These are phyloP conservation scores for Chrysanthemum makinoi DNA, from an alignment of 129 eudicot species.

Conservation along the genomic window DNA sequence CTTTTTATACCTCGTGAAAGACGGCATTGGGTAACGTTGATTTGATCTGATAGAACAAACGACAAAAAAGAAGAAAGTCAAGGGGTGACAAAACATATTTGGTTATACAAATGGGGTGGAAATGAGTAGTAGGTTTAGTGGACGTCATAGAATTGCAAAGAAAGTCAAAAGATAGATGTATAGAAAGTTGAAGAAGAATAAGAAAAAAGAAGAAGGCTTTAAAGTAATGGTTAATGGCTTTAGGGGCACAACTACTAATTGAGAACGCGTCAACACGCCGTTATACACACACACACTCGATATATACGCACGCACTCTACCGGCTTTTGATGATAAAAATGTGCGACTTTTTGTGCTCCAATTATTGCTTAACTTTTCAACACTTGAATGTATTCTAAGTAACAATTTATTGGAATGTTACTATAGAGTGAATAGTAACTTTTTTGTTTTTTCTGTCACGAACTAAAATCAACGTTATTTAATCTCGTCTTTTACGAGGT, in stretches of 20 bases:
- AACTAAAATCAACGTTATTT: too few species aligned
- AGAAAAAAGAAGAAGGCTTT: not conserved
- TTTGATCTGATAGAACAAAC: not conserved
- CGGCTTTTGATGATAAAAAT: constrained; percentile 15
- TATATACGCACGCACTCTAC: constrained; percentile 34
- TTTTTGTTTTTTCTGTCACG: too few species aligned
- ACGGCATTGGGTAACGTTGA: too few species aligned
- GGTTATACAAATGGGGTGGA: not conserved
- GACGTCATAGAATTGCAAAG: constrained; percentile 24
- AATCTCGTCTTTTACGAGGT: too few species aligned
- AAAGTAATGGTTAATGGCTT: constrained; percentile 28
- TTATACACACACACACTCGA: constrained; percentile 19
- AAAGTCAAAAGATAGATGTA: constrained; percentile 22
- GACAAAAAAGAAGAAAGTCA: not conserved
- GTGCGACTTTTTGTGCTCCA: constrained; percentile 14
- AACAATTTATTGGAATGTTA: too few species aligned
- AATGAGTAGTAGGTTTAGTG: not conserved
- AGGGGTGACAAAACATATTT: not conserved
- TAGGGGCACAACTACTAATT: constrained; percentile 17
- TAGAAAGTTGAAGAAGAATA: constrained; percentile 13
- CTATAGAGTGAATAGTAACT: too few species aligned
- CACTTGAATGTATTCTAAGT: not conserved
- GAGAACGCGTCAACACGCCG: constrained; percentile 29
- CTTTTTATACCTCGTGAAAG: too few species aligned
- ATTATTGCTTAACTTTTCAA: constrained; percentile 27